Conservation (phyloP, 1,284 basidiomycete genomes). For the Chiua sp. region DNA sequence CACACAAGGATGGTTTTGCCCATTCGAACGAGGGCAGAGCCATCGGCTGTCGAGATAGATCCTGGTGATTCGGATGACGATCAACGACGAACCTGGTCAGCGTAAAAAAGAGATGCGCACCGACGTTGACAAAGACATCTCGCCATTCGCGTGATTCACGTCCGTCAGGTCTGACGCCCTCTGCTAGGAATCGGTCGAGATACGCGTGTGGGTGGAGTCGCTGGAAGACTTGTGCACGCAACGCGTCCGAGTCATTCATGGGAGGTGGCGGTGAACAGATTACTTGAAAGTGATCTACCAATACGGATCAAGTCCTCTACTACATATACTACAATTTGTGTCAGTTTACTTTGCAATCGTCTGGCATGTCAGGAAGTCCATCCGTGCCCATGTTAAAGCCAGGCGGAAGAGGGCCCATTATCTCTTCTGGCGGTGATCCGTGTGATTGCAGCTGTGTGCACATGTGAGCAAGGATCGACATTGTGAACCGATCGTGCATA, state of each 20-base stretch:
- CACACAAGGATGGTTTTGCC: slow-evolving; percentile 93
- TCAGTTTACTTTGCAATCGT: slow-evolving; percentile 51
- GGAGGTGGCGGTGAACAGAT: not conserved
- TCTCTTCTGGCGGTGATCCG: slow-evolving; percentile 88
- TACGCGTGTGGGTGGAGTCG: slow-evolving; percentile 62
- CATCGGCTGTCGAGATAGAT: slow-evolving; percentile 90
- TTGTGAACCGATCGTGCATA: slow-evolving; percentile 36
- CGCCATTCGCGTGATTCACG: slow-evolving; percentile 58
- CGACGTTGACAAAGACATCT: slow-evolving; percentile 64
- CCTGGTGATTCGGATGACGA: slow-evolving; percentile 17
- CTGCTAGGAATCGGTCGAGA: slow-evolving; percentile 55
- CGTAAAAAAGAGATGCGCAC: slow-evolving; percentile 43
- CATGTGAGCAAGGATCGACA: slow-evolving; percentile 1
- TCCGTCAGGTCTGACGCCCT: slow-evolving; percentile 68
- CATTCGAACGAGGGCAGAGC: slow-evolving; percentile 88
- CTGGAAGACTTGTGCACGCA: slow-evolving; percentile 59
- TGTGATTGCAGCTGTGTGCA: slow-evolving; percentile 76
- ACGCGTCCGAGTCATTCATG: slow-evolving; percentile 26
- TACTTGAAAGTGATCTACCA: too few relatives aligned
- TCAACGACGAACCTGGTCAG: not conserved
- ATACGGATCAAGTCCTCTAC: too few relatives aligned
- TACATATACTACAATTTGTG: too few relatives aligned
- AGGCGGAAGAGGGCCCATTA: slow-evolving; percentile 92
- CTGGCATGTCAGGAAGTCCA: slow-evolving; percentile 59
- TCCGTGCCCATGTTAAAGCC: slow-evolving; percentile 68